These are phyloP conservation scores for Cryptococcus sp. DNA, from an alignment of 1,284 basidiomycete species.

Conservation along the genomic window DNA sequence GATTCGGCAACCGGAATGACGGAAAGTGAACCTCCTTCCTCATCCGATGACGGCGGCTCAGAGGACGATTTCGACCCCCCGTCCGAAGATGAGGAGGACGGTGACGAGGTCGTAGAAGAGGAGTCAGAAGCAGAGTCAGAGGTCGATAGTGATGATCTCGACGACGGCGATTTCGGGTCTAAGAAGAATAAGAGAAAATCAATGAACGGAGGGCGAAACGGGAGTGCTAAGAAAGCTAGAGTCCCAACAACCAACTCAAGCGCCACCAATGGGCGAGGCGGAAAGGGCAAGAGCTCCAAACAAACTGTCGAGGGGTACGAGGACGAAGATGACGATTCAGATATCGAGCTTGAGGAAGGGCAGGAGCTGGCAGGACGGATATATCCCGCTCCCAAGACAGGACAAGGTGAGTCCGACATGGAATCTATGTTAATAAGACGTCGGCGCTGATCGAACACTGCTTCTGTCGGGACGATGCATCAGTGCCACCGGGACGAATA, in stretches of 20 bases:
- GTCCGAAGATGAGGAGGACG: constrained; percentile 19
- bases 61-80: constrained; percentile 36
- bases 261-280: not conserved
- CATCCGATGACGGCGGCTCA: constrained; percentile 25
- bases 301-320: constrained; percentile 46
- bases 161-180: constrained; percentile 20
- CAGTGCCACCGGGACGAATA: constrained; percentile 80
- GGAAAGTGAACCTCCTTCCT: constrained; percentile 22
- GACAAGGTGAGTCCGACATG: constrained; percentile 62
- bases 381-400: constrained; percentile 68
- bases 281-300: constrained; percentile 12
- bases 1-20: constrained; percentile 42
- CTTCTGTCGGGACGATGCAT: not conserved
- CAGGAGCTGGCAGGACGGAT: constrained; percentile 54
- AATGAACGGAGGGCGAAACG: constrained; percentile 1
- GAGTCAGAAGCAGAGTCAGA: constrained; percentile 21
- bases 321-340: constrained; percentile 54
- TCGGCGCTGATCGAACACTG: not conserved
- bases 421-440: not conserved
- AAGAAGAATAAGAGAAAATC: constrained; percentile 22
- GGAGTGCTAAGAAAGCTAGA: constrained; percentile 17
- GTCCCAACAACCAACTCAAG: not conserved
- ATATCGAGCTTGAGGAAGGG: constrained; percentile 68
- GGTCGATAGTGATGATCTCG: constrained; percentile 27
- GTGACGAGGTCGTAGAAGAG: constrained; percentile 21